Evolutionary conservation across 108 stramenopile species (phyloP).

Genomic region (Stephanodiscus triporus): DNA sequence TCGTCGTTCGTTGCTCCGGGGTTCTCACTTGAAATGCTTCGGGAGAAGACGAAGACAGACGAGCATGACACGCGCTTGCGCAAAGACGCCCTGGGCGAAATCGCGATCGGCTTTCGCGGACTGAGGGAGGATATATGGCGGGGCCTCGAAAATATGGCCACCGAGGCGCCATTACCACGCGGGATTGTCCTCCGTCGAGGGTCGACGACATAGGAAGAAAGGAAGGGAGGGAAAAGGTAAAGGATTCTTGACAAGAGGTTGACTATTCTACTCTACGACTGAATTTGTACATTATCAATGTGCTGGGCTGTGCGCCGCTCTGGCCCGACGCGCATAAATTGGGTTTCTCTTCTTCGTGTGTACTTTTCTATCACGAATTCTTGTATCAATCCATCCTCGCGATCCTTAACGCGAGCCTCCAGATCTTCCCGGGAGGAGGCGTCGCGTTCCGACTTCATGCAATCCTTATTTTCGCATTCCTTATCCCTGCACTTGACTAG

Average conservation of each 20-base stretch:
- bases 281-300: no score
- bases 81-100: slow-evolving; percentile 15
- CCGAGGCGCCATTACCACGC: slow-evolving; percentile 18
- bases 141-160: slow-evolving; percentile 12
- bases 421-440: no score
- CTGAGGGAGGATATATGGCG: slow-evolving; percentile 22
- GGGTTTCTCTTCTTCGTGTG: background rate
- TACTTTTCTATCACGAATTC: background rate
- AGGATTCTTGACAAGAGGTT: no score
- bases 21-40: slow-evolving; percentile 2
- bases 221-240: background rate
- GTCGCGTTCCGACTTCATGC: slow-evolving; percentile 62
- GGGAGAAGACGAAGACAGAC: slow-evolving; percentile 11
- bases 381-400: no score
- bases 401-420: no score
- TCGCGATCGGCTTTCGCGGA: slow-evolving; percentile 12
- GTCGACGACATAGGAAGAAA: background rate
- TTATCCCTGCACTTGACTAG: slow-evolving; percentile 68
- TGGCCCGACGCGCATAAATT: no score
- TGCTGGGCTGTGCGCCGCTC: no score
- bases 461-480: slow-evolving; percentile 61
- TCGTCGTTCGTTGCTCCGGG: background rate
- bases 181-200: background rate
- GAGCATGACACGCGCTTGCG: slow-evolving; percentile 8
- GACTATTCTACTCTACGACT: no score